phyloP scores from a whole-genome alignment of 1,284 basidiomycete genomes.

The Austropuccinia psidii region DNA sequence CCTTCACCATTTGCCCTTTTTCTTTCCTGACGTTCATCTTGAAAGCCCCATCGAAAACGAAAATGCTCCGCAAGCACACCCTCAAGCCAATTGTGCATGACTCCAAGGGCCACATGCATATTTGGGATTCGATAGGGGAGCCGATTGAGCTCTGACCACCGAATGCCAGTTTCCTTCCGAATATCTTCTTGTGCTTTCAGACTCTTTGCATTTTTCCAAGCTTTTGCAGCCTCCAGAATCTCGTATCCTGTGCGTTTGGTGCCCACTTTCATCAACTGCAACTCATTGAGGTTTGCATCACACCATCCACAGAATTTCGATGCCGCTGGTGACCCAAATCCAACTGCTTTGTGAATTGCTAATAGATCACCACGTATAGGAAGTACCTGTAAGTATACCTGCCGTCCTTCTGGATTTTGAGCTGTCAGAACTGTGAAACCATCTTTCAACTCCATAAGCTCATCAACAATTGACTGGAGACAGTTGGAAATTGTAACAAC shows the following conservation, averaged over 20 bases:
- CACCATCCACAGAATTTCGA: conserved; percentile 1
- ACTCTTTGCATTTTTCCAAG: neutral
- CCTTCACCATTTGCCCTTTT: too few species aligned
- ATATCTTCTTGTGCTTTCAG: neutral
- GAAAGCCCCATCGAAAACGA: conserved; percentile 8
- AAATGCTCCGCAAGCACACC: conserved; percentile 6
- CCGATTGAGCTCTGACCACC: conserved; percentile 20
- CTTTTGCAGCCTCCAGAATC: neutral
- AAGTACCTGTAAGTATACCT: neutral
- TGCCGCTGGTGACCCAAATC: neutral
- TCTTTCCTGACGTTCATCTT: too few species aligned
- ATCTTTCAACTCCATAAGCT: neutral
- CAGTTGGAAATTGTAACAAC: neutral
- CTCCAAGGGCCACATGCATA: neutral
- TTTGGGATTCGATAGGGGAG: conserved; percentile 3
- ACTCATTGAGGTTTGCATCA: neutral
- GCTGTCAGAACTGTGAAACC: neutral
- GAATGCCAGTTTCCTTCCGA: neutral
- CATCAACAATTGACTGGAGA: neutral
- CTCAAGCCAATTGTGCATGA: conserved; percentile 30
- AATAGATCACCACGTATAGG: neutral
- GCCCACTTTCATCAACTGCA: too few species aligned
- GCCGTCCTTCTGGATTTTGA: neutral
- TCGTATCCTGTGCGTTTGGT: too few species aligned
- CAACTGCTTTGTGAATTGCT: conserved; percentile 9